Conservation (phyloP, 2,329 filamentous ascomycete species). For the Fusarium stilboides region DNA sequence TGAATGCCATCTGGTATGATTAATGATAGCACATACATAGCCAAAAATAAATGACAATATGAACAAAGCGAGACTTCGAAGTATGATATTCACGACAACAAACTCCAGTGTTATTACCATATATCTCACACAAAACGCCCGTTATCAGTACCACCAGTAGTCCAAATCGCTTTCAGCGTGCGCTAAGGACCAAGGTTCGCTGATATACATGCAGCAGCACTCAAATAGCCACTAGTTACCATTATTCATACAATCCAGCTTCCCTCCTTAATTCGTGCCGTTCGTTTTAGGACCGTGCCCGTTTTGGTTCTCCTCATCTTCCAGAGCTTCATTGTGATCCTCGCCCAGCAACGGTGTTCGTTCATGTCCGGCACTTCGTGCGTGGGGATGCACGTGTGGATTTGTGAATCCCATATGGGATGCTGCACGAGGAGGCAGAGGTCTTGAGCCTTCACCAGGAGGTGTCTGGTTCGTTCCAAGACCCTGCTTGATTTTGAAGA, state of each 20-base stretch:
- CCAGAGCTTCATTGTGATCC: constrained; percentile 41
- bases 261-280: constrained; percentile 36
- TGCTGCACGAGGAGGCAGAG: constrained; percentile 40
- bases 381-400: constrained; percentile 5
- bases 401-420: constrained; percentile 46
- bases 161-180: neutral
- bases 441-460: constrained; percentile 32
- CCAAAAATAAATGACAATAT: neutral
- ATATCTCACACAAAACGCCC: constrained; percentile 13
- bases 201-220: constrained; percentile 2
- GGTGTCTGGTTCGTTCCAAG: constrained; percentile 39
- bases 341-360: constrained; percentile 52
- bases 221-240: constrained; percentile 1
- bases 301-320: constrained; percentile 27
- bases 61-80: neutral
- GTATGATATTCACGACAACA: neutral
- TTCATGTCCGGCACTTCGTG: constrained; percentile 43
- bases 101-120: constrained; percentile 13
- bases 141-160: constrained; percentile 3
- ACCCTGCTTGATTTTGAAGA: constrained; percentile 76
- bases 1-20: constrained; percentile 98
- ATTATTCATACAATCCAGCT: constrained; percentile 16
- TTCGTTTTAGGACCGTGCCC: constrained; percentile 37
- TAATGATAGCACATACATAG: constrained; percentile 30
- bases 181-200: neutral